Evolutionary conservation across 345 rosid species (phyloP).

Genomic region (Raphanus sativus): DNA sequence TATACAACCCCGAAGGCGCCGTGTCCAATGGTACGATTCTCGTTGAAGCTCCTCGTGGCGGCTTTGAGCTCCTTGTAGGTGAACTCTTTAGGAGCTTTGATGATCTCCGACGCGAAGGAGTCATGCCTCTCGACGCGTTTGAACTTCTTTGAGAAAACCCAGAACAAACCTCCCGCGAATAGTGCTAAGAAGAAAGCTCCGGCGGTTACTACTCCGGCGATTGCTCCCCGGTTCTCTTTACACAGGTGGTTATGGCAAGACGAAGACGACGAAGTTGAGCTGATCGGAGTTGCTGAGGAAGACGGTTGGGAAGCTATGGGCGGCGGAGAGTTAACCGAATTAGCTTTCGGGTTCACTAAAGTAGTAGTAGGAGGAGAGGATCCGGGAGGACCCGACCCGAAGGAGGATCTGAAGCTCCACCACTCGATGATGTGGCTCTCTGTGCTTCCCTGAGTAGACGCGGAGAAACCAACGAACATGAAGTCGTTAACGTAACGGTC

Average conservation of each 20-base stretch:
- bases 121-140: conserved; percentile 64
- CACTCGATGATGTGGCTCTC: conserved; percentile 80
- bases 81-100: conserved; percentile 84
- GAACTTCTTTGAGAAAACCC: conserved; percentile 69
- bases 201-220: conserved; percentile 87
- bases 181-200: conserved; percentile 75
- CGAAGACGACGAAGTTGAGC: conserved; percentile 40
- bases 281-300: conserved; percentile 46
- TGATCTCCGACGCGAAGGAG: conserved; percentile 73
- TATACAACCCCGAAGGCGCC: conserved; percentile 95
- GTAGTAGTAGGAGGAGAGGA: conserved; percentile 49
- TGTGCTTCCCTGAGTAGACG: conserved; percentile 90
- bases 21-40: conserved; percentile 68
- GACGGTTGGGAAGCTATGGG: conserved; percentile 42
- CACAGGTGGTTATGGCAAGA: conserved; percentile 65
- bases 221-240: conserved; percentile 71
- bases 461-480: conserved; percentile 90
- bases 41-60: conserved; percentile 73
- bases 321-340: conserved; percentile 61
- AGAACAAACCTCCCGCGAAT: conserved; percentile 70
- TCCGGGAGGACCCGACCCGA: conserved; percentile 45
- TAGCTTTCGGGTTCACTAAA: conserved; percentile 75
- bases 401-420: conserved; percentile 87
- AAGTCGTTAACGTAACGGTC: conserved; percentile 72
- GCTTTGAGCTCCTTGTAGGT: conserved; percentile 76